Conservation (phyloP, 331 rosid genomes). For the Saraca asoca region DNA sequence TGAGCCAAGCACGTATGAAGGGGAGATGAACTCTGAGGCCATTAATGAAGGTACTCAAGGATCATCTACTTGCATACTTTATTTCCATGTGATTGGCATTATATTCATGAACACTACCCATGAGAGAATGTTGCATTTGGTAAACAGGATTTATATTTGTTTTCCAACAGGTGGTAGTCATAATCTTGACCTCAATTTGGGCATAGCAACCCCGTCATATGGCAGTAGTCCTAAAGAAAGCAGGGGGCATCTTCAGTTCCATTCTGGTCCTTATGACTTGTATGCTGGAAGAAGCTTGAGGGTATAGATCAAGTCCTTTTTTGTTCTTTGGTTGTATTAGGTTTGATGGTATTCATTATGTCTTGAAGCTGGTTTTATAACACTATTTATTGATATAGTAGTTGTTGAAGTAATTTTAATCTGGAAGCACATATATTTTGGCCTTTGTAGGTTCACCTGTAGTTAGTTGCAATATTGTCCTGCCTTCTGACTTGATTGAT, state of each 20-base stretch:
- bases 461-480: neutral
- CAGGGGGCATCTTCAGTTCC: slow-evolving; percentile 57
- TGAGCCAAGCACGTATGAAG: slow-evolving; percentile 77
- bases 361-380: too few relatives aligned
- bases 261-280: slow-evolving; percentile 43
- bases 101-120: neutral
- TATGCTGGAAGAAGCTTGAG: slow-evolving; percentile 52
- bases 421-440: slow-evolving; percentile 5
- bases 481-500: slow-evolving; percentile 12
- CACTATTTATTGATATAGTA: too few relatives aligned
- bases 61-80: slow-evolving; percentile 15
- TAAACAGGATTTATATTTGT: slow-evolving; percentile 29
- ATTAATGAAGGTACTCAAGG: slow-evolving; percentile 55
- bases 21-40: slow-evolving; percentile 58
- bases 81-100: slow-evolving; percentile 15
- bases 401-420: neutral
- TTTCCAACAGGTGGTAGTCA: slow-evolving; percentile 56
- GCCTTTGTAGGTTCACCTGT: slow-evolving; percentile 7
- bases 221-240: slow-evolving; percentile 53
- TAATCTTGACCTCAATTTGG: slow-evolving; percentile 92
- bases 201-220: slow-evolving; percentile 66
- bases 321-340: slow-evolving; percentile 3
- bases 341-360: neutral
- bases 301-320: slow-evolving; percentile 46
- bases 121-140: neutral